Percentiles rank a stretch among this genome's conserved stretches.
These are phyloP conservation scores for Colletotrichum salicis DNA, from an alignment of 2,329 filamentous ascomycete genomes.

Conservation along the genomic window DNA sequence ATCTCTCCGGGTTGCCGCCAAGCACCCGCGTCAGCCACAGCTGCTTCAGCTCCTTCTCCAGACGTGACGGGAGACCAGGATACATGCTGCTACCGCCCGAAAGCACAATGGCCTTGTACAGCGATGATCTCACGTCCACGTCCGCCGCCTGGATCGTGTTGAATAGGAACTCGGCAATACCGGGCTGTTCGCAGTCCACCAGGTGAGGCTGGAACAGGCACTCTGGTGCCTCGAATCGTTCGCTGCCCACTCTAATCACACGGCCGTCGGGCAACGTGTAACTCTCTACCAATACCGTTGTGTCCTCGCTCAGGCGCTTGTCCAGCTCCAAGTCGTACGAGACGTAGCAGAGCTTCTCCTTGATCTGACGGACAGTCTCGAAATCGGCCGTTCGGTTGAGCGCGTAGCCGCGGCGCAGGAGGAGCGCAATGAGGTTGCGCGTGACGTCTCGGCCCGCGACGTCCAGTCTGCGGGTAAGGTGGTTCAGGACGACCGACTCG, in stretches of 20 bases:
- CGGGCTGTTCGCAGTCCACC: slow-evolving; percentile 96
- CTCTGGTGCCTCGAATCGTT: slow-evolving; percentile 97
- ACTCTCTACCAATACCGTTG: slow-evolving; percentile 94
- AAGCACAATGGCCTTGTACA: slow-evolving; percentile 97
- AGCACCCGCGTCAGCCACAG: slow-evolving; percentile 95
- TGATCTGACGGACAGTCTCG: slow-evolving; percentile 98
- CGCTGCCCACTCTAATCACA: slow-evolving; percentile 94
- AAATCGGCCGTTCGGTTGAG: slow-evolving; percentile 99
- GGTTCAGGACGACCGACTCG: slow-evolving; percentile 97
- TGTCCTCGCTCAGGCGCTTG: slow-evolving; percentile 95
- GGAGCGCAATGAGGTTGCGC: slow-evolving; percentile 95
- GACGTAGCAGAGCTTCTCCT: slow-evolving; percentile 99
- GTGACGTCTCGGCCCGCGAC: slow-evolving; percentile 97
- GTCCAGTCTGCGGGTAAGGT: slow-evolving; percentile 92
- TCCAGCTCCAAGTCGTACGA: slow-evolving; percentile 98
- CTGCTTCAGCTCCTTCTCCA: slow-evolving; percentile 99
- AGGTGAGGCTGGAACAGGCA: slow-evolving; percentile 98
- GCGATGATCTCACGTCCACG: slow-evolving; percentile 90
- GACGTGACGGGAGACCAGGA: slow-evolving; percentile 88
- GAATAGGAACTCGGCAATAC: slow-evolving; percentile 97
- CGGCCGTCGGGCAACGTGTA: slow-evolving; percentile 97
- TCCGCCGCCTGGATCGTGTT: slow-evolving; percentile 98
- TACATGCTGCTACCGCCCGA: slow-evolving; percentile 99
- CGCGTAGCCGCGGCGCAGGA: slow-evolving; percentile 92
- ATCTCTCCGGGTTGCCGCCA: slow-evolving; percentile 88